Conservation (phyloP, 495 filamentous ascomycete genomes). For the Hypoxylon rickii region DNA sequence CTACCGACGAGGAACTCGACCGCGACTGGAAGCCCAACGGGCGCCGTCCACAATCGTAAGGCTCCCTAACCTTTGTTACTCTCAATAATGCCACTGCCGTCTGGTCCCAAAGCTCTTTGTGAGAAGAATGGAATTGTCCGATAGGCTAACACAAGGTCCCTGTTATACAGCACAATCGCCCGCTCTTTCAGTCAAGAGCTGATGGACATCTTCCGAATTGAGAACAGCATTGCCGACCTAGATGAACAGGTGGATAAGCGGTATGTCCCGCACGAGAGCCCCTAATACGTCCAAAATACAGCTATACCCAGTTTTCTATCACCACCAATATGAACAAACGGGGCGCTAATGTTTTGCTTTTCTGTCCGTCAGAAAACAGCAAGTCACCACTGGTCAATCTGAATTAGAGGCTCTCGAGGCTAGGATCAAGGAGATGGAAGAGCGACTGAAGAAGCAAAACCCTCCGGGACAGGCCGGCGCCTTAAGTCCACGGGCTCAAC, state of each 20-base stretch:
- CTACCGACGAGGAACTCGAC: constrained; percentile 66
- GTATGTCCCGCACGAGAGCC: constrained; percentile 57
- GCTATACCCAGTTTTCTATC: background rate
- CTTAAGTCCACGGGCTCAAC: constrained; percentile 39
- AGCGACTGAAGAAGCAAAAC: constrained; percentile 63
- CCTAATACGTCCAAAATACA: constrained; percentile 7
- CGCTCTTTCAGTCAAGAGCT: constrained; percentile 84
- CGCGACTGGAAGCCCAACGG: constrained; percentile 77
- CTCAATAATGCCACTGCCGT: too few relatives aligned
- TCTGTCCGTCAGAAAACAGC: constrained; percentile 60
- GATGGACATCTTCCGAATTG: constrained; percentile 85
- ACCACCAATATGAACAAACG: constrained; percentile 3
- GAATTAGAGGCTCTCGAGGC: constrained; percentile 87
- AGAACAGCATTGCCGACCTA: constrained; percentile 77
- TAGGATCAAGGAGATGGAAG: constrained; percentile 81
- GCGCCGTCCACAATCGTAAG: constrained; percentile 81
- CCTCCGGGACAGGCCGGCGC: constrained; percentile 24
- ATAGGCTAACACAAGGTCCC: constrained; percentile 5
- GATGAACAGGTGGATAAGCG: constrained; percentile 80
- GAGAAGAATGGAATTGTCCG: background rate
- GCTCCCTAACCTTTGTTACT: constrained; percentile 28
- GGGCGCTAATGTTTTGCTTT: constrained; percentile 15
- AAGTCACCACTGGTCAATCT: constrained; percentile 68
- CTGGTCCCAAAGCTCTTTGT: too few relatives aligned
- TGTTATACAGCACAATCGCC: constrained; percentile 82